Evolutionary conservation across 2,329 filamentous ascomycete genomes (phyloP).

Genomic region (Delphinella strobiligena): DNA sequence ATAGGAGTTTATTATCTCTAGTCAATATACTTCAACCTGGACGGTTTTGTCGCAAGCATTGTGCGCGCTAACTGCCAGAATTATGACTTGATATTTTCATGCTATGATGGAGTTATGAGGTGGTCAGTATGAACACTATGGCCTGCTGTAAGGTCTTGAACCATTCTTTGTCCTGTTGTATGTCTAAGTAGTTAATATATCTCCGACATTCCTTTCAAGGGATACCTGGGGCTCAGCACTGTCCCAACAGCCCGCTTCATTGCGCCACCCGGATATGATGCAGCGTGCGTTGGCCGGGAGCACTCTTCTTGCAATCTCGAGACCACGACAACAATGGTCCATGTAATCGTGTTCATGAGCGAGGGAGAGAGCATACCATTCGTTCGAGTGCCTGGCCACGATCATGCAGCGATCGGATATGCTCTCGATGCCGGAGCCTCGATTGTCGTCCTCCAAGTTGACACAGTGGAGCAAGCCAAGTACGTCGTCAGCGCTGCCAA

Average conservation of each 20-base stretch:
- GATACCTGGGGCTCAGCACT: conserved; percentile 30
- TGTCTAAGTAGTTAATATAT: too few relatives aligned
- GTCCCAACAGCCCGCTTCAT: conserved; percentile 29
- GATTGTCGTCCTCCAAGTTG: conserved; percentile 36
- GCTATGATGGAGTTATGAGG: too few relatives aligned
- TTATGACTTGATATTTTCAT: too few relatives aligned
- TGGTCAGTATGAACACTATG: too few relatives aligned
- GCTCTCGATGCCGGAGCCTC: conserved; percentile 39
- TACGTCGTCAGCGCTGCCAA: conserved; percentile 33
- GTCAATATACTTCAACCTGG: too few relatives aligned
- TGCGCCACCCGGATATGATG: conserved; percentile 33
- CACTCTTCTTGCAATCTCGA: conserved; percentile 34
- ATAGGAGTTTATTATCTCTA: too few relatives aligned
- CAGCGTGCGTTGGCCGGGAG: conserved; percentile 38
- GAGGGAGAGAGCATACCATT: conserved; percentile 34
- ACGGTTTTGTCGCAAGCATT: too few relatives aligned
- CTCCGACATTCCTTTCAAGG: too few relatives aligned
- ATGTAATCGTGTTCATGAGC: conserved; percentile 26
- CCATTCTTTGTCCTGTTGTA: too few relatives aligned
- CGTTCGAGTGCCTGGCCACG: conserved; percentile 36
- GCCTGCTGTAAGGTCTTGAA: too few relatives aligned
- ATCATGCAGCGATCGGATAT: conserved; percentile 35
- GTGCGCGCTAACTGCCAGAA: too few relatives aligned
- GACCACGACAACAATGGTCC: conserved; percentile 34
- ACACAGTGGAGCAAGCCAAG: conserved; percentile 35